Conservation (phyloP, 805 yeast species). For the Wickerhamiella sorbophila region DNA sequence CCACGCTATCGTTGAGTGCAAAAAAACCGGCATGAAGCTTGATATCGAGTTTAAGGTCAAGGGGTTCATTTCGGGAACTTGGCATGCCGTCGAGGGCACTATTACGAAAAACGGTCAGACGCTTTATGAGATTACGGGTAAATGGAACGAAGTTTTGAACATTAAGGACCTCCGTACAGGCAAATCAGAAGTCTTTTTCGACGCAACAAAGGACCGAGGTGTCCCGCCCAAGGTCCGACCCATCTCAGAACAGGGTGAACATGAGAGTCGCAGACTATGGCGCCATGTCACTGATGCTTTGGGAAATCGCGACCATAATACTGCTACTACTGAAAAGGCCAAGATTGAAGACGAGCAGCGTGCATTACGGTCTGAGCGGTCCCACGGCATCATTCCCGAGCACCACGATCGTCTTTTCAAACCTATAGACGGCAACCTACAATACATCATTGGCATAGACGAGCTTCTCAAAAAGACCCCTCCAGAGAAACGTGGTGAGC, state of each 20-base stretch:
- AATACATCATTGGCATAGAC: constrained; percentile 51
- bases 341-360: constrained; percentile 84
- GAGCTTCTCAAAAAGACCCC: constrained; percentile 33
- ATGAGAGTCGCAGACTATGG: constrained; percentile 80
- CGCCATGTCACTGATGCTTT: constrained; percentile 65
- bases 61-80: constrained; percentile 85
- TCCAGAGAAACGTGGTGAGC: constrained; percentile 39
- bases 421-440: constrained; percentile 34
- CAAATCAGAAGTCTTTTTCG: constrained; percentile 37
- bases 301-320: constrained; percentile 60
- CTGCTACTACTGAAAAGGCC: constrained; percentile 80
- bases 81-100: constrained; percentile 73
- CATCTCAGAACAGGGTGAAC: constrained; percentile 59
- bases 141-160: constrained; percentile 82
- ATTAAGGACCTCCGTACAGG: constrained; percentile 41
- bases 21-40: constrained; percentile 42
- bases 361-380: constrained; percentile 50
- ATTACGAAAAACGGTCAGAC: constrained; percentile 44
- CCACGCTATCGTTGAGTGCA: constrained; percentile 63
- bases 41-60: constrained; percentile 90
- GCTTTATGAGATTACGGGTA: constrained; percentile 61
- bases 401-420: constrained; percentile 71
- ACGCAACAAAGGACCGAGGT: constrained; percentile 33
- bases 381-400: constrained; percentile 48
- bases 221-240: constrained; percentile 62